Percentiles rank a stretch among this genome's conserved stretches.
These are phyloP conservation scores for Starmerella floris DNA, from an alignment of 805 yeast genomes.

Conservation along the genomic window DNA sequence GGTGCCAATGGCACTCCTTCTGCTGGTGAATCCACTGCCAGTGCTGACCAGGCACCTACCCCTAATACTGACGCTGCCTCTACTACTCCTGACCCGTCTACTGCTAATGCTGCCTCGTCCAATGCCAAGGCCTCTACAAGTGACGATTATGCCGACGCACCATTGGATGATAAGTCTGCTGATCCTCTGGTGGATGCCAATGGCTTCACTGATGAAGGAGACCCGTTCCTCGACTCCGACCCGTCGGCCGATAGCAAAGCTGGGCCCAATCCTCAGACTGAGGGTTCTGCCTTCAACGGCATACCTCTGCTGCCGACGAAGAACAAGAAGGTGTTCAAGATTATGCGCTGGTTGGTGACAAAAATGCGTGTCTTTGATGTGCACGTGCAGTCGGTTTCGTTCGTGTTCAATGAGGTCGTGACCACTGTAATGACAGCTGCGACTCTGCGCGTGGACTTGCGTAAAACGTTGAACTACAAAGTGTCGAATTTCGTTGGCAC, in stretches of 20 bases:
- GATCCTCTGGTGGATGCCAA: not conserved
- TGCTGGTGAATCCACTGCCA: not conserved
- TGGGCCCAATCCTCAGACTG: too few species aligned
- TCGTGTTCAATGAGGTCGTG: slow-evolving; percentile 22
- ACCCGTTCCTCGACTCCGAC: not conserved
- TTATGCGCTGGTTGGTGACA: slow-evolving; percentile 18
- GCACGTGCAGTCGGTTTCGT: slow-evolving; percentile 19
- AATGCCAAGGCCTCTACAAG: not conserved
- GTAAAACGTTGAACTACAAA: slow-evolving; percentile 20
- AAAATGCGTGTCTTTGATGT: slow-evolving; percentile 23
- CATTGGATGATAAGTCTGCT: too few species aligned
- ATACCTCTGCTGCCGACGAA: slow-evolving; percentile 17
- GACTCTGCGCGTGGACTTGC: slow-evolving; percentile 24
- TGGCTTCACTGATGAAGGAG: not conserved
- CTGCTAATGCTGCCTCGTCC: too few species aligned
- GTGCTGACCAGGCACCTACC: not conserved
- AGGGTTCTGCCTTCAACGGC: not conserved
- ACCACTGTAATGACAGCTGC: slow-evolving; percentile 24
- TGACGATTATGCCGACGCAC: too few species aligned
- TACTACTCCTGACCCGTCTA: not conserved
- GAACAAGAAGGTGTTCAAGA: slow-evolving; percentile 3
- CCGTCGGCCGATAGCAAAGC: not conserved
- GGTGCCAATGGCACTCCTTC: too few species aligned
- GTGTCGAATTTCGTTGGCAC: slow-evolving; percentile 27
- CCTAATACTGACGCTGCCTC: not conserved